Conservation (phyloP, 2,329 filamentous ascomycete genomes). For the Dactylella cylindrospora region DNA sequence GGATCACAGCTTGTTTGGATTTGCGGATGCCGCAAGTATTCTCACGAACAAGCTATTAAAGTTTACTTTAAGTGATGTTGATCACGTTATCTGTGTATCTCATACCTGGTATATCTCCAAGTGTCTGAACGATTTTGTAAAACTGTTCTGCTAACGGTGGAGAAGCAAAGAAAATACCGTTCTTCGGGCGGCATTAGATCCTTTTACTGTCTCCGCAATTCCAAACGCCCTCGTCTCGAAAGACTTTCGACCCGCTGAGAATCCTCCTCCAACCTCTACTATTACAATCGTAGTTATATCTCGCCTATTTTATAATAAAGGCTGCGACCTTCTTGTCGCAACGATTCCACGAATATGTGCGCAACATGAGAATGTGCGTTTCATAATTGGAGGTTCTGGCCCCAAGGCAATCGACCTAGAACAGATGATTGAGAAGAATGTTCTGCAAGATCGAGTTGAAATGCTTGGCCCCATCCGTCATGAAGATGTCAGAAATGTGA, state of each 20-base stretch:
- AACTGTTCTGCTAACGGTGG: constrained; percentile 5
- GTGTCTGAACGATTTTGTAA: not conserved
- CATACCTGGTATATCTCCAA: constrained; percentile 77
- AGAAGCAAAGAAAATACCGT: constrained; percentile 95
- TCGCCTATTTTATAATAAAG: constrained; percentile 97
- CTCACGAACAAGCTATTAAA: constrained; percentile 96
- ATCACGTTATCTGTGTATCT: constrained; percentile 97
- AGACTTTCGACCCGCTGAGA: constrained; percentile 71
- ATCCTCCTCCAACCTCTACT: constrained; percentile 60
- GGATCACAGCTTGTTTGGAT: constrained; percentile 95
- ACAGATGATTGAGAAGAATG: constrained; percentile 95
- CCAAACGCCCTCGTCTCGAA: constrained; percentile 96
- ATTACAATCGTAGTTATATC: constrained; percentile 98
- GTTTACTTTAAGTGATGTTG: constrained; percentile 92
- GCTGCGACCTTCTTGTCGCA: constrained; percentile 93
- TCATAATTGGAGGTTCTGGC: constrained; percentile 93
- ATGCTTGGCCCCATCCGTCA: constrained; percentile 90
- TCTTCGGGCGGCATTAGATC: constrained; percentile 87
- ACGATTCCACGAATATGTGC: constrained; percentile 90
- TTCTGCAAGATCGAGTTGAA: constrained; percentile 88
- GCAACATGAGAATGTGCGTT: constrained; percentile 86
- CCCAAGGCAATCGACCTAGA: constrained; percentile 97
- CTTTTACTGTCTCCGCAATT: constrained; percentile 95
- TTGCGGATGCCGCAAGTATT: constrained; percentile 93
- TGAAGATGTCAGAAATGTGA: constrained; percentile 94